Evolutionary conservation across 2,329 filamentous ascomycete genomes (phyloP).

Genomic region (Aspergillus sp.): DNA sequence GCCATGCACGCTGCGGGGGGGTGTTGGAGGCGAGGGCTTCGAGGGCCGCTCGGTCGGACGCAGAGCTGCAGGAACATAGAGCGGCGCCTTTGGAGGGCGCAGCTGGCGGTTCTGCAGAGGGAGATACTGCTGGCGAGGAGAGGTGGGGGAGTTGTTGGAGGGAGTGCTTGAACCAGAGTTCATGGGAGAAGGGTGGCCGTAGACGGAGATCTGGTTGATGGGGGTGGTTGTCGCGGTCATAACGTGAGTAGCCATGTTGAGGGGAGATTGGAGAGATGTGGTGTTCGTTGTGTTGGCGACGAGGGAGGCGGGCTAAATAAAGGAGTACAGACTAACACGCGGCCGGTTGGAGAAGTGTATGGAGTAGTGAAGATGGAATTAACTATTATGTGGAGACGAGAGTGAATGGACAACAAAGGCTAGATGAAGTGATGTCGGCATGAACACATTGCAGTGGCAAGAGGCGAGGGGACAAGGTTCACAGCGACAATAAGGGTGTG

Average conservation of each 20-base stretch:
- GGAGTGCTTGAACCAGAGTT: constrained; percentile 52
- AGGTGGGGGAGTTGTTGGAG: constrained; percentile 55
- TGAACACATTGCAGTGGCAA: constrained; percentile 21
- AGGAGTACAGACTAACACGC: neutral
- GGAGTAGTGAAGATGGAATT: constrained; percentile 1
- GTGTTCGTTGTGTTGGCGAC: neutral
- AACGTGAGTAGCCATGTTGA: constrained; percentile 34
- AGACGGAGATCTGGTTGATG: constrained; percentile 36
- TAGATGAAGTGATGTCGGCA: constrained; percentile 7
- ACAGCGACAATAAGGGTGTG: constrained; percentile 11
- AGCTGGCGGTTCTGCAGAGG: constrained; percentile 55
- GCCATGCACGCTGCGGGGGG: constrained; percentile 55
- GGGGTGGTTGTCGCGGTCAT: constrained; percentile 29
- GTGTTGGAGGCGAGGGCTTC: constrained; percentile 46
- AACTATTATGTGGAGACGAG: constrained; percentile 2
- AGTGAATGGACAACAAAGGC: neutral
- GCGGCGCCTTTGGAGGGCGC: constrained; percentile 59
- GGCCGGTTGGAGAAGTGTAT: neutral
- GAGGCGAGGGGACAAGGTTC: constrained; percentile 11
- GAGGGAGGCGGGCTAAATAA: neutral
- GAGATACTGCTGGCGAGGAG: constrained; percentile 45
- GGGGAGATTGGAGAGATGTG: neutral
- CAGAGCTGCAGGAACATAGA: constrained; percentile 64
- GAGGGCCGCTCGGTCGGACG: constrained; percentile 58
- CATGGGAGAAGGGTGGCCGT: constrained; percentile 44